Base-by-base conservation (phyloP, 2,329 filamentous ascomycete genomes). In the Fusarium sp. region DNA sequence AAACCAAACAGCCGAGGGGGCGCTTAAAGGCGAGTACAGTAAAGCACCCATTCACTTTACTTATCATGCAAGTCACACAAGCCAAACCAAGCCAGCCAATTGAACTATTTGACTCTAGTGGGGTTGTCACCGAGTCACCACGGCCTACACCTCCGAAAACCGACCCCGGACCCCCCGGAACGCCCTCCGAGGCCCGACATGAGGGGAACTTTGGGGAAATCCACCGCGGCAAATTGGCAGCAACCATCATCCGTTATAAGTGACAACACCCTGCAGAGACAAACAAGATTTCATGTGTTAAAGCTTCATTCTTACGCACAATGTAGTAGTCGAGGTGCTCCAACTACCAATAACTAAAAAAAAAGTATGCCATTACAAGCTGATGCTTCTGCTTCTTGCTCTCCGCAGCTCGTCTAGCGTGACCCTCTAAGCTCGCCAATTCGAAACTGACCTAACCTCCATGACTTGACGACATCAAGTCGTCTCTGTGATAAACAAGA, bases 351-450 rank as follows among this genome's bases (percentile, higher is more conserved):
- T 65, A 69, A 72, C 66, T 69, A 72, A 67, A 67, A 23, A 76
- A 69, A 23, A 76, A 69, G 62, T 71, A 76, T 76, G 72, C 74
- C 71, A 75, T 76, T 74, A 74, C 55, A 70, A 76, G 71, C 62
- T 72, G 69, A 75, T 75, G 67, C 70, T 69, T 63, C 61, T 67
- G 10, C 30, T 30, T 30, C 56, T 55, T 23, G 23, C 23, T 64
- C 45, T 55, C 64, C 47, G 58, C 67, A 62, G 69, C 66, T 73
- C 70, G 62, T 76, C 72, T 74, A 73, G 69, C 50, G 63, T 63
- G 59, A 66, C 62, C 57, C 62, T 70, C 59, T 66, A 65, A 67
- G 67, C 69, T 64, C 57, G 60, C 61, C 46, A 62, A 63, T 60
- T 61, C 41, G 50, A 62, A 59, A 57, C 51, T 64, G 50, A 58